Percentiles rank a stretch among this genome's conserved stretches.
Evolutionary conservation across 2,329 filamentous ascomycete species (phyloP).

Genomic region (Teratosphaeria destructans): DNA sequence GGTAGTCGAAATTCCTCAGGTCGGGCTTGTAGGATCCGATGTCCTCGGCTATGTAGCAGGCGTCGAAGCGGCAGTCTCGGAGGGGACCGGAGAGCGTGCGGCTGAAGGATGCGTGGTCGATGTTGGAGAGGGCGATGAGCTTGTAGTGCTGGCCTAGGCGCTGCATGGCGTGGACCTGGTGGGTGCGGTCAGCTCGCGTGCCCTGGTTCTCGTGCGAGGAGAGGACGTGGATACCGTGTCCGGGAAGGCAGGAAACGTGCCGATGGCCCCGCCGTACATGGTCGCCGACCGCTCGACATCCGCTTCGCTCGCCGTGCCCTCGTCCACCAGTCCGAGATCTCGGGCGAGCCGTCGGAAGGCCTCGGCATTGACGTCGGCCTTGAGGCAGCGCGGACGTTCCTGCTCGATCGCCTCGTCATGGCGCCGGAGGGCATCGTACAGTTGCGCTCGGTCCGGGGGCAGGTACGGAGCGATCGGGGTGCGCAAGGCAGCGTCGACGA

Average conservation of each 20-base stretch:
- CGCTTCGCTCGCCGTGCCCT: constrained; percentile 39
- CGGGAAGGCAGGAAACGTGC: constrained; percentile 46
- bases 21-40: constrained; percentile 64
- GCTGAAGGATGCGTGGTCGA: constrained; percentile 44
- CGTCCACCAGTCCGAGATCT: constrained; percentile 34
- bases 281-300: constrained; percentile 33
- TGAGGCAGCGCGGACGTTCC: constrained; percentile 46
- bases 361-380: constrained; percentile 42
- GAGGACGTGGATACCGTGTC: constrained; percentile 37
- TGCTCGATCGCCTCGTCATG: constrained; percentile 42
- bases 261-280: constrained; percentile 43
- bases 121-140: constrained; percentile 52
- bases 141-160: constrained; percentile 43
- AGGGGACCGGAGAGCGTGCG: constrained; percentile 41
- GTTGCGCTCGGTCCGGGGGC: constrained; percentile 33
- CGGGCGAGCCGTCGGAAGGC: constrained; percentile 20
- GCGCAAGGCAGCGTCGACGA: constrained; percentile 42
- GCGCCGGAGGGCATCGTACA: constrained; percentile 33
- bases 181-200: neutral
- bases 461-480: constrained; percentile 38
- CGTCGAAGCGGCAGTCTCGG: constrained; percentile 47
- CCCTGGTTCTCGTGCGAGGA: neutral
- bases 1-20: constrained; percentile 53
- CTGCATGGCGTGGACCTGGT: constrained; percentile 34
- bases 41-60: constrained; percentile 58